A percentile compares a stretch with the other conserved stretches of the same genome.
Evolutionary conservation across 148 eudicot genomes (phyloP).

Genomic region (Suaeda aralocaspica): DNA sequence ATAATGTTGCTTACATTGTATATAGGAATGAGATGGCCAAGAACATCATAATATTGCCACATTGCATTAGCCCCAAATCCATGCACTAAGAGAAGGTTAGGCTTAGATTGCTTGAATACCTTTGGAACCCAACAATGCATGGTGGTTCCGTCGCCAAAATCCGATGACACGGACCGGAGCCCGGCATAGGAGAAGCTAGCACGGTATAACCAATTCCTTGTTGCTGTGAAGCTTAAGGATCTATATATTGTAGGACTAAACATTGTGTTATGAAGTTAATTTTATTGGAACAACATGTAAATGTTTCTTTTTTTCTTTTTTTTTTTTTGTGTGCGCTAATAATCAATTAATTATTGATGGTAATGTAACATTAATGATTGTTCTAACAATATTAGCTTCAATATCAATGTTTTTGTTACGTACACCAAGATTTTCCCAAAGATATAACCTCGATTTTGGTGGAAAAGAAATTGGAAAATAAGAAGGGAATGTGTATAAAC

Average conservation of each 20-base stretch:
- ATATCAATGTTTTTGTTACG: neutral
- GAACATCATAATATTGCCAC: constrained; percentile 73
- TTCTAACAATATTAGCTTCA: neutral
- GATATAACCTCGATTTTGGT: neutral
- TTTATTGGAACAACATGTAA: neutral
- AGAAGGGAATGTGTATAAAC: neutral
- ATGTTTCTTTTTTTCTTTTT: neutral
- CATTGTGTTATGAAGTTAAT: constrained; percentile 10
- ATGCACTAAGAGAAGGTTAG: constrained; percentile 64
- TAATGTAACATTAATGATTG: neutral
- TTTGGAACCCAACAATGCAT: constrained; percentile 90
- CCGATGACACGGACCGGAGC: constrained; percentile 46
- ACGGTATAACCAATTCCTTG: constrained; percentile 55
- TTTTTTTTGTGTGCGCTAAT: neutral
- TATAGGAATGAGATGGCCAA: constrained; percentile 48
- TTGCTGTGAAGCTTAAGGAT: constrained; percentile 65
- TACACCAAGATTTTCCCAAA: neutral
- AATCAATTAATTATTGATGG: neutral
- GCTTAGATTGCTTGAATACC: constrained; percentile 36
- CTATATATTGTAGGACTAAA: constrained; percentile 16
- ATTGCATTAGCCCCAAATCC: constrained; percentile 93
- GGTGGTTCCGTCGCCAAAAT: constrained; percentile 45
- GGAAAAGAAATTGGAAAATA: neutral
- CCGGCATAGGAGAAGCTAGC: constrained; percentile 48
- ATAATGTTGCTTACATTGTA: constrained; percentile 36